A percentile compares a stretch with the other conserved stretches of the same genome.
Conservation (phyloP, 2,329 filamentous ascomycete genomes). For the Trichoderma pleuroti region DNA sequence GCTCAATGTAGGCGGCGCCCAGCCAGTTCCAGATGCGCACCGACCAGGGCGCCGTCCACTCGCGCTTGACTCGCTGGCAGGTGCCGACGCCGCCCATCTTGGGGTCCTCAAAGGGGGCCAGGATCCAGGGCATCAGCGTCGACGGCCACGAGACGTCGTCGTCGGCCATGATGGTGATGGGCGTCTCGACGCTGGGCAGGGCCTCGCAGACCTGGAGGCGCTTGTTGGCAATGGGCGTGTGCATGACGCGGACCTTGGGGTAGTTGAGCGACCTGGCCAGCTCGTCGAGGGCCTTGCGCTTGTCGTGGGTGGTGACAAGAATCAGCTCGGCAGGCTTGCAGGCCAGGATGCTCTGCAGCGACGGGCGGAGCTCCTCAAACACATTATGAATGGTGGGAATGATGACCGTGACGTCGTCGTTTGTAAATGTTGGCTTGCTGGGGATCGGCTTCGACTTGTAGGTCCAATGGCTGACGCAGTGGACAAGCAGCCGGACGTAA, state of each 20-base stretch:
- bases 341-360: conserved; percentile 71
- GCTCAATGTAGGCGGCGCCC: conserved; percentile 85
- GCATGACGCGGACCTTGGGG: conserved; percentile 68
- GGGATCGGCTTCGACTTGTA: conserved; percentile 84
- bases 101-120: conserved; percentile 85
- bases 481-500: conserved; percentile 80
- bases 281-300: conserved; percentile 63
- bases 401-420: conserved; percentile 86
- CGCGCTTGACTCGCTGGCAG: conserved; percentile 78
- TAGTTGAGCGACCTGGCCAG: conserved; percentile 60
- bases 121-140: conserved; percentile 83
- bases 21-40: conserved; percentile 80
- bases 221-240: conserved; percentile 87
- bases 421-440: conserved; percentile 72
- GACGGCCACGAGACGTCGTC: conserved; percentile 92
- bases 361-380: conserved; percentile 78
- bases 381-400: conserved; percentile 88
- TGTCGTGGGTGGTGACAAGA: conserved; percentile 81
- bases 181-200: conserved; percentile 77
- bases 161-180: conserved; percentile 88
- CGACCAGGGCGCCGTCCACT: conserved; percentile 55
- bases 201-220: conserved; percentile 89
- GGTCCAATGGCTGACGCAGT: conserved; percentile 78
- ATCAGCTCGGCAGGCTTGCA: conserved; percentile 71
- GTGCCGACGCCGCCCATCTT: conserved; percentile 87